Evolutionary conservation across 2,329 filamentous ascomycete species (phyloP), one percentile per base, ranked within the genome.

Genomic region (Colletotrichum sp.): DNA sequence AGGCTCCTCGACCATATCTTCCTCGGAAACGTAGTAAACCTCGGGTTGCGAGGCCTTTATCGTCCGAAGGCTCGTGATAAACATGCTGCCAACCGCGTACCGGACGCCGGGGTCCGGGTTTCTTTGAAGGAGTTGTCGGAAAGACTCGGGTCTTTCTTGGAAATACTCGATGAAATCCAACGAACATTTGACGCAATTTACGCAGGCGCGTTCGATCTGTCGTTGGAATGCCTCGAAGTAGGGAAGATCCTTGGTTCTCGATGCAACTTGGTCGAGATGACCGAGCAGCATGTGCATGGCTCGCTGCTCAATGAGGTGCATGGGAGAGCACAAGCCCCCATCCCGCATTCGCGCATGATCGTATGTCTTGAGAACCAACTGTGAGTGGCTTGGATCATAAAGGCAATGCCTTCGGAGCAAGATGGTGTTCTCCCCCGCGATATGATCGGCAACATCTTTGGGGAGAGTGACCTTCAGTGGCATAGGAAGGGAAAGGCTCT

Each of bases 361-460:
- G 34, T 97, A 88, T 48, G 95, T 86, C 70, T 88, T 88, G 43
- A 89, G 87, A 18, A 96, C 89, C 78, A 98, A 95, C 3, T 86
- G 85, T 3, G 92, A 88, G 80, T 98, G 94, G 36, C 89, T 88
- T 3, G 91, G 90, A 79, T 98, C 96, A 79, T 94, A 94, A 28
- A 97, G 88, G 82, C 94, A 96, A 80, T 97, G 96, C 22, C 94
- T 92, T 69, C 94, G 91, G 62, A 98, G 88, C 28, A 95, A 90
- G 3, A 91, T 79, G 76, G 94, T 92, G 79, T 98, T 98, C 66
- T 96, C 93, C 74, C 88, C 85, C 13, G 90, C 87, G 72, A 98
- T 95, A 71, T 91, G 88, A n/a, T 90, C 86, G 60, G 89, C 85
- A 64, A 92, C 80, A 32, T 85, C 85, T 2, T 79, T 78, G 0